Conservation (phyloP, 176 grass and related monocot genomes). For the Lolium perenne region DNA sequence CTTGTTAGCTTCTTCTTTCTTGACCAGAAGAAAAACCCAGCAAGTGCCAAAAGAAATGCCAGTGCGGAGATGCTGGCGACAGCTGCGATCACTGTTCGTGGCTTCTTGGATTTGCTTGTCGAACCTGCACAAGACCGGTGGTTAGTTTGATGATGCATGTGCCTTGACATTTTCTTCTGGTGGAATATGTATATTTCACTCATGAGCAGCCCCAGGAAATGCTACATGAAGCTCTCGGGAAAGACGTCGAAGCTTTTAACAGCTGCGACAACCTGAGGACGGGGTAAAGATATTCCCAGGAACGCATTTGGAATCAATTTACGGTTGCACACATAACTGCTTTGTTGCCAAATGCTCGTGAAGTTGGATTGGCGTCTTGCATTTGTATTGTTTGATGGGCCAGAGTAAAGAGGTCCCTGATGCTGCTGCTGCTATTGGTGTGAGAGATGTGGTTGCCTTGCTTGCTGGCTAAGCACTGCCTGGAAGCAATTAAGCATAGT, state of each 20-base stretch:
- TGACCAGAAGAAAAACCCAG: conserved; percentile 44
- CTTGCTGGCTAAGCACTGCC: not conserved
- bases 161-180: not conserved
- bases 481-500: not conserved
- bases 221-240: not conserved
- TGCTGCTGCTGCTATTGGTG: not conserved
- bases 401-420: not conserved
- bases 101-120: conserved; percentile 38
- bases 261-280: not conserved
- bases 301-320: not conserved
- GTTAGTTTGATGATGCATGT: not conserved
- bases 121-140: not conserved
- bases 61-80: conserved; percentile 21
- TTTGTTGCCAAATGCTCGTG: not conserved
- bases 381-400: not conserved
- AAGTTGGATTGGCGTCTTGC: not conserved
- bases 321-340: not conserved
- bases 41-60: conserved; percentile 38
- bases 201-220: not conserved
- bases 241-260: not conserved
- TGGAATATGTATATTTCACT: not conserved
- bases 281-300: not conserved
- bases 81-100: not conserved
- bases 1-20: conserved; percentile 40
- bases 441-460: not conserved